Evolutionary conservation across 352 stramenopile species (phyloP).

Genomic region (Globisporangium spinosum): DNA sequence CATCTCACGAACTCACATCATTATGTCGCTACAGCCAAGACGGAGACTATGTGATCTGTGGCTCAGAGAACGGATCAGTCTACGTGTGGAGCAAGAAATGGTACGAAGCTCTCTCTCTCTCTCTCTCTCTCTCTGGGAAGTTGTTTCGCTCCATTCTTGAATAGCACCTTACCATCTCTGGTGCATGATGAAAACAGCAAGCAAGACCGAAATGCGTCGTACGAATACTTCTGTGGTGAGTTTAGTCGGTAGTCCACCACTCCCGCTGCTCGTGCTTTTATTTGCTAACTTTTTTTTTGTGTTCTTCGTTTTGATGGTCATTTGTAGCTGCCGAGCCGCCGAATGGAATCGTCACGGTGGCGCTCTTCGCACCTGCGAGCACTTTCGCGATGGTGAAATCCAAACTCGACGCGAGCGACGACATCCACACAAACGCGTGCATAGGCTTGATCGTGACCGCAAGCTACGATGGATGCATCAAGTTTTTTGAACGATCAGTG

Average conservation of each 20-base stretch:
- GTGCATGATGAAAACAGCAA: slow-evolving; percentile 65
- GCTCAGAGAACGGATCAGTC: slow-evolving; percentile 81
- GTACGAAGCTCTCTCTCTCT: slow-evolving; percentile 16
- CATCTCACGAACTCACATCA: background rate
- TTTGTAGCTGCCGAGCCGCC: slow-evolving; percentile 53
- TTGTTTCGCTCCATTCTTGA: background rate
- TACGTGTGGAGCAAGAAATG: slow-evolving; percentile 86
- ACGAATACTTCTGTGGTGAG: slow-evolving; percentile 76
- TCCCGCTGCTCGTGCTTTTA: background rate
- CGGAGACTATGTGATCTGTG: slow-evolving; percentile 83
- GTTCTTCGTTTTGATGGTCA: background rate
- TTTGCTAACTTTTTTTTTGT: background rate
- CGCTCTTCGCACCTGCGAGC: slow-evolving; percentile 74
- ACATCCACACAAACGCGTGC: slow-evolving; percentile 65
- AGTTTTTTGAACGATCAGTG: slow-evolving; percentile 59
- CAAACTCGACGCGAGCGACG: slow-evolving; percentile 54
- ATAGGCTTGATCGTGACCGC: slow-evolving; percentile 76
- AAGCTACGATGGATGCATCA: slow-evolving; percentile 86
- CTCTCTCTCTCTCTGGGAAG: background rate
- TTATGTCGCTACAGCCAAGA: slow-evolving; percentile 52
- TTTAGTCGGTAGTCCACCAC: background rate
- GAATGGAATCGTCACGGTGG: slow-evolving; percentile 75
- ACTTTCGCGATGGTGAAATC: slow-evolving; percentile 81
- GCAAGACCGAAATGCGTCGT: slow-evolving; percentile 75
- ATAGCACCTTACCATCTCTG: slow-evolving; percentile 23